A percentile compares a stretch with the other conserved stretches of the same genome.
Conservation (phyloP, 2,329 filamentous ascomycete genomes). For the Pyrenochaeta sp. region DNA sequence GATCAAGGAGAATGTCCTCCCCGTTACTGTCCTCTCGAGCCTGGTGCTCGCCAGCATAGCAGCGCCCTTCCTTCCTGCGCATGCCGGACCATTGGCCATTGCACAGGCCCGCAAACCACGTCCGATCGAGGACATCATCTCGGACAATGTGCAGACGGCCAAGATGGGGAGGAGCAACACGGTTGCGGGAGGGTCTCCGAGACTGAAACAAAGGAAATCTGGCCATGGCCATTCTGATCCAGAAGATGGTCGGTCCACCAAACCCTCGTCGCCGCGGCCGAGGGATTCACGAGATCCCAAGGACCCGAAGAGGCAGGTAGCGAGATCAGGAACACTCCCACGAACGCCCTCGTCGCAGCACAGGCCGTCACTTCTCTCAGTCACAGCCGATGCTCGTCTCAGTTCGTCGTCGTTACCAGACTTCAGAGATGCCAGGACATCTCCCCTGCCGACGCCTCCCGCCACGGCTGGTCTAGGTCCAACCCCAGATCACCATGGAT, state of each 20-base stretch:
- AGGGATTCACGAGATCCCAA: conserved; percentile 33
- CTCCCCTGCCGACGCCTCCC: conserved; percentile 47
- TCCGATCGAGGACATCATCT: conserved; percentile 66
- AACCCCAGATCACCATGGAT: conserved; percentile 43
- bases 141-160: conserved; percentile 63
- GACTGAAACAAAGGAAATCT: conserved; percentile 53
- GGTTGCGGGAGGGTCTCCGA: conserved; percentile 58
- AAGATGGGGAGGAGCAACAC: conserved; percentile 75
- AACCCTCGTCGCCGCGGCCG: conserved; percentile 47
- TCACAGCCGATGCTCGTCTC: conserved; percentile 66
- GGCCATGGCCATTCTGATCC: conserved; percentile 46
- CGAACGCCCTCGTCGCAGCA: conserved; percentile 41
- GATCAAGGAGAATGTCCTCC: conserved; percentile 82
- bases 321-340: conserved; percentile 26
- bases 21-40: conserved; percentile 81
- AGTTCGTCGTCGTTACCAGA: conserved; percentile 75
- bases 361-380: conserved; percentile 60
- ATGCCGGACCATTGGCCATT: conserved; percentile 81
- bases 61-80: conserved; percentile 75
- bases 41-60: conserved; percentile 80
- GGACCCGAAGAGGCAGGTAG: conserved; percentile 39
- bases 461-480: conserved; percentile 52
- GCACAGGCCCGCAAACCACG: conserved; percentile 81
- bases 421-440: conserved; percentile 60
- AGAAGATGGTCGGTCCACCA: conserved; percentile 42